Evolutionary conservation across 2,329 filamentous ascomycete species (phyloP).

Genomic region (Orbilia blumenaviensis): DNA sequence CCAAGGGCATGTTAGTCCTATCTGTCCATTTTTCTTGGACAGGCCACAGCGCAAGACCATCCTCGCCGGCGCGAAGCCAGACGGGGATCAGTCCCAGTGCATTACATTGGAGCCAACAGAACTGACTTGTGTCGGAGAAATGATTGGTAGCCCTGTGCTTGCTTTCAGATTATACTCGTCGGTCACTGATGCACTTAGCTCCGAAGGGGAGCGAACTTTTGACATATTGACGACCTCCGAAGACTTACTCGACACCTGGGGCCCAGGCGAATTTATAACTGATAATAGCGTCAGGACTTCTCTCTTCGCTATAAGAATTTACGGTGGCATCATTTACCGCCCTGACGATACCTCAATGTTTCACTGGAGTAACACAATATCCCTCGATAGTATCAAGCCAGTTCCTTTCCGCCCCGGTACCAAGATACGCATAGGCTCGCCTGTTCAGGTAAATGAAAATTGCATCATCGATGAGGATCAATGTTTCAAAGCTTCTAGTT

Average conservation of each 20-base stretch:
- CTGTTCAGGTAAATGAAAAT: not conserved
- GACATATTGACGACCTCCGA: not conserved
- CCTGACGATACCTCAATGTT: not conserved
- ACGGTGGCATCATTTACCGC: slow-evolving; percentile 7
- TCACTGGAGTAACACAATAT: not conserved
- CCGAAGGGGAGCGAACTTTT: not conserved
- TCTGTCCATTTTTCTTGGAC: slow-evolving; percentile 26
- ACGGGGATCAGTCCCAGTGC: not conserved
- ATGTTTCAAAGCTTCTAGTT: slow-evolving; percentile 1
- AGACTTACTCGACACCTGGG: slow-evolving; percentile 26
- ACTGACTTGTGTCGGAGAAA: slow-evolving; percentile 22
- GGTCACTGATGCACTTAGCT: not conserved
- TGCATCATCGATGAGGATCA: slow-evolving; percentile 13
- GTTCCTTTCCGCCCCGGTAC: not conserved
- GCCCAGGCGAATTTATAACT: slow-evolving; percentile 18
- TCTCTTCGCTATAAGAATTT: slow-evolving; percentile 8
- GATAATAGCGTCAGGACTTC: not conserved
- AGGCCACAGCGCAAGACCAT: slow-evolving; percentile 12
- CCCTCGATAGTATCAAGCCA: not conserved
- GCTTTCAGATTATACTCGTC: not conserved
- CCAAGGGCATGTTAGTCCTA: slow-evolving; percentile 3
- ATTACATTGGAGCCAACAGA: not conserved
- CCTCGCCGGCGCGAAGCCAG: not conserved
- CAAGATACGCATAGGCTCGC: slow-evolving; percentile 1
- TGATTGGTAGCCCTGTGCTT: slow-evolving; percentile 3